Conservation (phyloP, 2,329 filamentous ascomycete genomes). For the Aspergillus piperis region DNA sequence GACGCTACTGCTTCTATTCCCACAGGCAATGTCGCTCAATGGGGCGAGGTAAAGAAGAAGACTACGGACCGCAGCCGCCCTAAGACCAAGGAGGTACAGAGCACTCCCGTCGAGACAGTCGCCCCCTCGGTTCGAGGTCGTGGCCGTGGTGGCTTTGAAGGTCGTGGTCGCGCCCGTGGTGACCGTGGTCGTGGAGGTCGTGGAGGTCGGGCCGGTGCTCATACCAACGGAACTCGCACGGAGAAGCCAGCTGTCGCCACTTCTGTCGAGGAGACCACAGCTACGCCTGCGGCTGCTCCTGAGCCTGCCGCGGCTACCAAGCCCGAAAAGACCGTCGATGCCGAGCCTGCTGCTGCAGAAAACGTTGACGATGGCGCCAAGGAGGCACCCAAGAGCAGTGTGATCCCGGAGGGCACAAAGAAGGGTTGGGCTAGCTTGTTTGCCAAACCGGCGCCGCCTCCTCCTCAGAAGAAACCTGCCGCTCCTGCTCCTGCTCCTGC, state of each 20-base stretch:
- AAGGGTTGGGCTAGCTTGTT: constrained; percentile 73
- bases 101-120: constrained; percentile 36
- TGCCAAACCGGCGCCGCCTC: constrained; percentile 62
- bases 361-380: constrained; percentile 17
- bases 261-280: constrained; percentile 10
- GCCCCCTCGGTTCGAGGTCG: constrained; percentile 43
- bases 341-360: constrained; percentile 24
- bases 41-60: constrained; percentile 57
- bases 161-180: constrained; percentile 49
- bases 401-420: constrained; percentile 44
- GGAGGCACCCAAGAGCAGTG: constrained; percentile 33
- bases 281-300: constrained; percentile 22
- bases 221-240: constrained; percentile 46
- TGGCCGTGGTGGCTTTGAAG: constrained; percentile 50
- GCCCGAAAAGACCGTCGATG: constrained; percentile 25
- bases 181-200: constrained; percentile 52
- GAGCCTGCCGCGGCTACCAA: constrained; percentile 28
- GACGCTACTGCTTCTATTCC: constrained; percentile 11
- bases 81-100: constrained; percentile 49
- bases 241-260: constrained; percentile 31
- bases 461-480: constrained; percentile 52
- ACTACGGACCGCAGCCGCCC: constrained; percentile 47
- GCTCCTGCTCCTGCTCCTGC: constrained; percentile 31
- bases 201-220: constrained; percentile 46
- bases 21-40: constrained; percentile 53